Percentiles rank a stretch among this genome's conserved stretches.
Evolutionary conservation across 169 alveolate genomes (phyloP).

Genomic region (Plasmodium gallinaceum): DNA sequence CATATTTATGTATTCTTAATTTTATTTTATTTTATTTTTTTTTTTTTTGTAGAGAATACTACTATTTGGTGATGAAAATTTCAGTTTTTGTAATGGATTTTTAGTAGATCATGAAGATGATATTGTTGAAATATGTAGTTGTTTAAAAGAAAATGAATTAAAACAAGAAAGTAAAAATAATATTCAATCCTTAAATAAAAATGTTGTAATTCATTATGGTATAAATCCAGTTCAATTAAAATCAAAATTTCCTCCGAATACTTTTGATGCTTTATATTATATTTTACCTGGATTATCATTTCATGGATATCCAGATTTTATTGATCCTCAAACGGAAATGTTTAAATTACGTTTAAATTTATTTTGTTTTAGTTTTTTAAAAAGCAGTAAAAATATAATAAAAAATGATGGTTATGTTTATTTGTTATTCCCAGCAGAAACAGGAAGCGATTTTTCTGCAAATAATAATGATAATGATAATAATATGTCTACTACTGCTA

Average conservation of each 20-base stretch:
- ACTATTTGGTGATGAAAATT: conserved; percentile 72
- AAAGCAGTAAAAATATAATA: conserved; percentile 75
- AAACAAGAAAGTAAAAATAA: conserved; percentile 70
- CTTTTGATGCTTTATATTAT: conserved; percentile 77
- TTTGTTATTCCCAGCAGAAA: conserved; percentile 76
- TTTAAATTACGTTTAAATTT: conserved; percentile 79
- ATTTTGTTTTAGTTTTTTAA: conserved; percentile 81
- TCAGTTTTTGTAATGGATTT: conserved; percentile 73
- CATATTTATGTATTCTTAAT: no score
- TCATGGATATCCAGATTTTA: conserved; percentile 79
- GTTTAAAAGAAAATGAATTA: conserved; percentile 77
- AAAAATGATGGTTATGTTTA: conserved; percentile 76
- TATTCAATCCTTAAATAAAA: conserved; percentile 38
- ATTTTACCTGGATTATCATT: conserved; percentile 76
- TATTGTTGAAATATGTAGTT: conserved; percentile 72
- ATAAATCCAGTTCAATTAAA: conserved; percentile 80
- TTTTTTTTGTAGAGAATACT: conserved; percentile 35
- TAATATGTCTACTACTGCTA: neutral
- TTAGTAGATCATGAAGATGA: conserved; percentile 69
- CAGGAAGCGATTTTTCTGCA: neutral
- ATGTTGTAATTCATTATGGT: conserved; percentile 78
- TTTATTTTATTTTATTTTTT: neutral
- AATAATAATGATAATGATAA: conserved; percentile 6
- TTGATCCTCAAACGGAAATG: conserved; percentile 79
- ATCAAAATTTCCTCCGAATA: conserved; percentile 64